Evolutionary conservation across 768 basidiomycete species (phyloP).

Genomic region (Strobilomyces echinocephalus): DNA sequence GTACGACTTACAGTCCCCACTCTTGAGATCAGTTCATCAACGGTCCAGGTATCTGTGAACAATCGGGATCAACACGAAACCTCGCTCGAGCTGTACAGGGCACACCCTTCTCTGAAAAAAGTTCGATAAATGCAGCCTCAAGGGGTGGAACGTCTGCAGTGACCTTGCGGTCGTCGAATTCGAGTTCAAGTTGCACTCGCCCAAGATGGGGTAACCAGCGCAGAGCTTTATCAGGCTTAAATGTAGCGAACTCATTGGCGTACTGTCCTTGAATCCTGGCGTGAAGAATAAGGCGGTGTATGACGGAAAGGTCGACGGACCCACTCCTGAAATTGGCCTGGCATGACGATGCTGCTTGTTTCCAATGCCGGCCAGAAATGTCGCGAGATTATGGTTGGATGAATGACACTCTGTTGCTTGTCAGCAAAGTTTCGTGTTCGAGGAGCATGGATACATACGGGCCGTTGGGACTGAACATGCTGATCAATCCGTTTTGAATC

Average conservation of each 20-base stretch:
- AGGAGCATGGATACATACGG: constrained; percentile 39
- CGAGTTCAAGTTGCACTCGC: constrained; percentile 72
- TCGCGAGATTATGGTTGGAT: constrained; percentile 87
- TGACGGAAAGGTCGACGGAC: constrained; percentile 19
- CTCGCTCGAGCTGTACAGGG: constrained; percentile 1
- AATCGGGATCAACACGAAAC: neutral
- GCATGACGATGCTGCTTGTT: constrained; percentile 67
- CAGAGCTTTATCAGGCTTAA: constrained; percentile 91
- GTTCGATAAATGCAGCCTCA: constrained; percentile 86
- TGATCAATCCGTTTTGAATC: constrained; percentile 88
- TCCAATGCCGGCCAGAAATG: constrained; percentile 94
- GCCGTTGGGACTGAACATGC: constrained; percentile 73
- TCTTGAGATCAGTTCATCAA: constrained; percentile 59
- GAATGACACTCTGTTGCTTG: constrained; percentile 55
- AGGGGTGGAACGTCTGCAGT: constrained; percentile 76
- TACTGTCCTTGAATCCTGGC: constrained; percentile 71
- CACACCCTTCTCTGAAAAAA: constrained; percentile 69
- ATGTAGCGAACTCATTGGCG: constrained; percentile 66
- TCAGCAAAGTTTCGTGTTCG: constrained; percentile 4
- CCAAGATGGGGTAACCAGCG: constrained; percentile 90
- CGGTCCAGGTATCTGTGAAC: constrained; percentile 57
- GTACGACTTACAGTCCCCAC: constrained; percentile 64
- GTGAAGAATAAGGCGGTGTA: constrained; percentile 2
- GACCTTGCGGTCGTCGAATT: constrained; percentile 75
- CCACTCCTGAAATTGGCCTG: constrained; percentile 79